Evolutionary conservation across 805 yeast genomes (phyloP), one percentile per base, ranked within the genome.

Genomic region (Isabelozyma pseudorhagii): DNA sequence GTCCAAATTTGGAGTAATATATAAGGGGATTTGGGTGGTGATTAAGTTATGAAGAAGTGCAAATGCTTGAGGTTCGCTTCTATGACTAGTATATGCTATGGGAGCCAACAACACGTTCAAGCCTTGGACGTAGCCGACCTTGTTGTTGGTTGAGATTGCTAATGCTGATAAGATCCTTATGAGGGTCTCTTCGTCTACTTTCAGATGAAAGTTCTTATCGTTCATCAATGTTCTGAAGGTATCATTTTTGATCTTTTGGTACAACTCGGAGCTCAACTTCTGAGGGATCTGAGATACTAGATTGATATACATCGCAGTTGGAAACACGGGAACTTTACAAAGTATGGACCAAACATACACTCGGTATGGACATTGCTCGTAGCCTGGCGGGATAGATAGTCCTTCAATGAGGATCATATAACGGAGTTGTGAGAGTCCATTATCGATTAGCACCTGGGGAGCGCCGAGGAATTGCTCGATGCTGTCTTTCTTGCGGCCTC

Each of bases 41-140:
- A 91, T 68, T 40, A 91, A 67, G 18, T 79, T 77, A 46, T 83
- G 83, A 56, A 89, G 82, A 36, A 92, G 52, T 9, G 87, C 81
- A 62, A 83, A 90, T 1, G 96, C 94, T 67, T 90, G 89, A 0
- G 96, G 91, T 63, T 91, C 97, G 36, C 90, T 81, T 40, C 84
- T 83, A 51, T 70, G 63, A 57, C 87, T 78, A 0, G 87, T 77
- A 62, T 81, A 91, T 14, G 90, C 78, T 48, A 91, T 80, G 1
- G 97, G 97, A 0, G 96, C 97, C 21, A 87, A 78, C 18, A 91
- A 65, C 0, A 91, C 90, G 62, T 91, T 91, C 86, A 92, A 82
- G 2, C 97, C 97, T 63, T 91, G 97, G n/a, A 91, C 97, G 61
- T 89, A 89, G 0, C 78, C 78, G 5, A 64, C 70, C 40, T 60